Evolutionary conservation across 495 filamentous ascomycete species (phyloP).

Genomic region (Penicillium lividum): DNA sequence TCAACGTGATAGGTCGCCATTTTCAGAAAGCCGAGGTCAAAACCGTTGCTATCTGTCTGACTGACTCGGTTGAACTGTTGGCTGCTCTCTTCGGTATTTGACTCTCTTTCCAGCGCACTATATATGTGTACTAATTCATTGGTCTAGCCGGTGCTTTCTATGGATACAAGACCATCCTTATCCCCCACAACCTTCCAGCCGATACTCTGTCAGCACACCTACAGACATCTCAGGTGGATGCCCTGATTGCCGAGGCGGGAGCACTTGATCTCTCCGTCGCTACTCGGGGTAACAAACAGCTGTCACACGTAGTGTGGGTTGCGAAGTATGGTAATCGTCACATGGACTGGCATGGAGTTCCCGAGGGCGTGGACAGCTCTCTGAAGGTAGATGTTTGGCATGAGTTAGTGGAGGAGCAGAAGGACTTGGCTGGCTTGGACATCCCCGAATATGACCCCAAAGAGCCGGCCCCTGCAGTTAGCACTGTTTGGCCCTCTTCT

Average conservation of each 20-base stretch:
- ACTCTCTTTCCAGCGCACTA: slow-evolving; percentile 9
- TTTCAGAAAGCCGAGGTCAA: slow-evolving; percentile 67
- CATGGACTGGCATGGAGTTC: slow-evolving; percentile 86
- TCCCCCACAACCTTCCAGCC: slow-evolving; percentile 77
- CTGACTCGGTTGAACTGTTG: slow-evolving; percentile 89
- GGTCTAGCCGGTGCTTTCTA: slow-evolving; percentile 75
- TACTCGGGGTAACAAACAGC: slow-evolving; percentile 61
- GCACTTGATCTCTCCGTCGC: slow-evolving; percentile 77
- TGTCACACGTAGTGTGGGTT: slow-evolving; percentile 87
- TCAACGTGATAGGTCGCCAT: slow-evolving; percentile 80
- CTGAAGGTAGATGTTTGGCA: slow-evolving; percentile 86
- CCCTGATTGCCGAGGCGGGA: slow-evolving; percentile 83
- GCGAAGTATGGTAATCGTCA: slow-evolving; percentile 89
- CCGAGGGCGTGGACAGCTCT: slow-evolving; percentile 66
- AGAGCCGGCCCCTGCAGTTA: slow-evolving; percentile 54
- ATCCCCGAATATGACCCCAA: slow-evolving; percentile 53
- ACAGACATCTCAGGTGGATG: slow-evolving; percentile 68
- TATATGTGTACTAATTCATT: slow-evolving; percentile 11
- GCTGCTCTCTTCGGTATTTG: slow-evolving; percentile 65
- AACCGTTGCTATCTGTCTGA: slow-evolving; percentile 85
- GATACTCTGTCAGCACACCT: slow-evolving; percentile 68
- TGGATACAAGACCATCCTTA: slow-evolving; percentile 71
- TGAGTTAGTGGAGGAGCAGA: slow-evolving; percentile 71
- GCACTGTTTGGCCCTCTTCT: slow-evolving; percentile 60
- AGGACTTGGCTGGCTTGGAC: slow-evolving; percentile 41